These are phyloP conservation scores for Hyaloscypha finlandica DNA, from an alignment of 495 filamentous ascomycete species.

Conservation along the genomic window DNA sequence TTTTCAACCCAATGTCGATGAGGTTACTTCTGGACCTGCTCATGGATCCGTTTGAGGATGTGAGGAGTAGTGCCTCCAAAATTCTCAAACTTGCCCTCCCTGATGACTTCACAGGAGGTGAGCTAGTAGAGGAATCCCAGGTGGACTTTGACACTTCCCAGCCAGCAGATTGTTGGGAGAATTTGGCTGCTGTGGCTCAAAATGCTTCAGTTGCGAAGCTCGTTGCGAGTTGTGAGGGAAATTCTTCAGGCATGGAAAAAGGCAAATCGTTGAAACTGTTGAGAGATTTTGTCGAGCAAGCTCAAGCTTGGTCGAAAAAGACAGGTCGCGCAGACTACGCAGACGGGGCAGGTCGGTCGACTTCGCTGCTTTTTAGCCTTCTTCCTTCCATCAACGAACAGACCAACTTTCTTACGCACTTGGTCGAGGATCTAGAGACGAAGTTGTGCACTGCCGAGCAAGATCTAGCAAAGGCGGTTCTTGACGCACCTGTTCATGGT, in stretches of 20 bases:
- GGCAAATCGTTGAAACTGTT: slow-evolving; percentile 7
- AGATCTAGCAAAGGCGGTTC: slow-evolving; percentile 60
- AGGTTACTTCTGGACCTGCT: slow-evolving; percentile 74
- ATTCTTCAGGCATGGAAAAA: neutral
- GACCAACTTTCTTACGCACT: slow-evolving; percentile 10
- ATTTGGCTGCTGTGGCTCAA: neutral
- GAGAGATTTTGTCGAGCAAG: slow-evolving; percentile 40
- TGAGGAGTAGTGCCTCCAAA: slow-evolving; percentile 64
- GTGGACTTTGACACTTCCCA: neutral
- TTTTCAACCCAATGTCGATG: slow-evolving; percentile 49
- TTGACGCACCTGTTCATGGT: slow-evolving; percentile 69
- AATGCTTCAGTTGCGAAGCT: neutral
- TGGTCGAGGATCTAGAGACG: slow-evolving; percentile 41
- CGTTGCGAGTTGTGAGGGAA: neutral
- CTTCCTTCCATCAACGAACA: slow-evolving; percentile 8
- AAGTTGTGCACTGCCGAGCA: slow-evolving; percentile 56
- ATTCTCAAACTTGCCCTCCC: slow-evolving; percentile 48
- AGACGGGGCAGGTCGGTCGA: slow-evolving; percentile 74
- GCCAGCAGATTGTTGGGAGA: neutral
- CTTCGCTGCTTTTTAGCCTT: slow-evolving; percentile 49
- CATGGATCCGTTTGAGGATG: slow-evolving; percentile 90
- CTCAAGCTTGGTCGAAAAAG: slow-evolving; percentile 55
- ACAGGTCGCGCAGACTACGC: slow-evolving; percentile 85
- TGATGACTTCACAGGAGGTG: slow-evolving; percentile 5
- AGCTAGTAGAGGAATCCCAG: neutral